Evolutionary conservation across 768 basidiomycete genomes (phyloP).

Genomic region (Guyanaporus albipodus): DNA sequence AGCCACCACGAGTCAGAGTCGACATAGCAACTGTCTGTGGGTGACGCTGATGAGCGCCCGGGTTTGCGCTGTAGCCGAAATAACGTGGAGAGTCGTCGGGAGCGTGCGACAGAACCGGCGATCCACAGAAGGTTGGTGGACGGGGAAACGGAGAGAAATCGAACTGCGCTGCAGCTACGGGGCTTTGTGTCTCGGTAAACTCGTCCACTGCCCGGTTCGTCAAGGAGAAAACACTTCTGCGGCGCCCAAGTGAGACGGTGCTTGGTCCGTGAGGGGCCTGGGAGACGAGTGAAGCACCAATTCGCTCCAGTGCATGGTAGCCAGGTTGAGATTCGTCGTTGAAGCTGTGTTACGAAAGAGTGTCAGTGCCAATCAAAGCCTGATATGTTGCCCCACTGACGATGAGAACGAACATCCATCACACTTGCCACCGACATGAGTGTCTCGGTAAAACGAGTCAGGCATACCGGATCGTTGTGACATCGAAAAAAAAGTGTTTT

Average conservation of each 20-base stretch:
- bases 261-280: not conserved
- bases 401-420: not conserved
- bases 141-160: not conserved
- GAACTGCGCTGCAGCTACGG: not conserved
- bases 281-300: not conserved
- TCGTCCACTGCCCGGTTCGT: not conserved
- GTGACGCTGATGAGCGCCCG: not conserved
- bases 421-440: not conserved
- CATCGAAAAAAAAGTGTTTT: too few species aligned
- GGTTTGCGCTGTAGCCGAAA: not conserved
- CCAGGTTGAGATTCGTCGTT: not conserved
- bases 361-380: constrained; percentile 5
- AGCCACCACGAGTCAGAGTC: not conserved
- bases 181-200: not conserved
- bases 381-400: constrained; percentile 12
- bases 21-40: constrained; percentile 2
- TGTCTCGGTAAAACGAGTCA: not conserved
- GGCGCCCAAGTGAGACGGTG: not conserved
- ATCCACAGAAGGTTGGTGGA: not conserved
- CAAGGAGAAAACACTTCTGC: not conserved
- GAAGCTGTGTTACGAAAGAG: constrained; percentile 3
- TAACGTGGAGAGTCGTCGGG: not conserved
- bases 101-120: not conserved
- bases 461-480: constrained; percentile 10
- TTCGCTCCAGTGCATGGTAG: not conserved